phyloP scores from a whole-genome alignment of 164 flowering plant genomes.

The Taxillus chinensis region DNA sequence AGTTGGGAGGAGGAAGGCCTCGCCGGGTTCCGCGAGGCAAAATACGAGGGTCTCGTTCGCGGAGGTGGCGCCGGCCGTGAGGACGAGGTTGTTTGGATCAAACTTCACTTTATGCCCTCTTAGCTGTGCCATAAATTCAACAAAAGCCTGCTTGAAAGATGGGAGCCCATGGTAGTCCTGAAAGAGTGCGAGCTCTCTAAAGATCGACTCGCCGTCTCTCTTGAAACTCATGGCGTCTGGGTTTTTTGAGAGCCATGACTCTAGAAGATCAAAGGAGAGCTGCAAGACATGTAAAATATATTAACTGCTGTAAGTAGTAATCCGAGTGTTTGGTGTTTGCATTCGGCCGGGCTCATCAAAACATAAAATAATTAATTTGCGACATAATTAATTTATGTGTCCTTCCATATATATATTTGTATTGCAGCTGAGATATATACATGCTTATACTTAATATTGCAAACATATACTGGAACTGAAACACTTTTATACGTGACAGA shows the following conservation, averaged over 20 bases:
- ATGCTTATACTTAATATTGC: too few relatives aligned
- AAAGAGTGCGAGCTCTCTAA: slow-evolving; percentile 62
- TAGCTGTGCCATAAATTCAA: slow-evolving; percentile 57
- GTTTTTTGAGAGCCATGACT: slow-evolving; percentile 49
- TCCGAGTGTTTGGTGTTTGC: too few relatives aligned
- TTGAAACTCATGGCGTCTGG: slow-evolving; percentile 54
- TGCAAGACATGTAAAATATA: slow-evolving; percentile 12
- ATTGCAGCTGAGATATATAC: too few relatives aligned
- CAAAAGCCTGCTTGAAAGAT: slow-evolving; percentile 70
- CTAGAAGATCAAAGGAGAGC: slow-evolving; percentile 60
- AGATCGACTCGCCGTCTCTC: slow-evolving; percentile 44
- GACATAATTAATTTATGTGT: too few relatives aligned
- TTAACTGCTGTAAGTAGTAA: too few relatives aligned
- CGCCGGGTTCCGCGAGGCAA: slow-evolving; percentile 75
- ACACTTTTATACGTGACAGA: too few relatives aligned
- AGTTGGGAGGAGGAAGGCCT: slow-evolving; percentile 79
- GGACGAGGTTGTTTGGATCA: slow-evolving; percentile 54
- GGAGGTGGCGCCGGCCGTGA: slow-evolving; percentile 85
- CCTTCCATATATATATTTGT: too few relatives aligned
- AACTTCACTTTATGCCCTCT: slow-evolving; percentile 65
- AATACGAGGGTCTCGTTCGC: slow-evolving; percentile 86
- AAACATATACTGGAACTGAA: too few relatives aligned
- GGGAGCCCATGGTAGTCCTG: slow-evolving; percentile 64
- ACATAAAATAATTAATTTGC: too few relatives aligned
- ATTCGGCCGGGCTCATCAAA: too few relatives aligned